phyloP scores from a whole-genome alignment of 768 basidiomycete species.

The Paxillus ammoniavirescens region DNA sequence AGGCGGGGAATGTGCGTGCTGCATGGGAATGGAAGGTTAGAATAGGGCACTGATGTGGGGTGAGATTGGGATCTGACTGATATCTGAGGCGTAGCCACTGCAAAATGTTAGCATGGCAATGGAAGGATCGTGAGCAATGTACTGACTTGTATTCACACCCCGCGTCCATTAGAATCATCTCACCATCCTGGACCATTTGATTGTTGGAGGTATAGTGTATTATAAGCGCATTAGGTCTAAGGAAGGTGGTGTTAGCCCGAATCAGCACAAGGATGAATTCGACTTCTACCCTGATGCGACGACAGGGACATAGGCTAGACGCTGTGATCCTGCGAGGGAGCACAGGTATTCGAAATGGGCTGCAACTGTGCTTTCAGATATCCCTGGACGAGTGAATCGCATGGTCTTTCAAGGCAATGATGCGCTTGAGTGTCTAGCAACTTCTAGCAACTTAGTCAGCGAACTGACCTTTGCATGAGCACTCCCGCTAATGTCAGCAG shows the following conservation, averaged over 20 bases:
- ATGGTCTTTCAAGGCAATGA: constrained; percentile 59
- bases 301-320: constrained; percentile 96
- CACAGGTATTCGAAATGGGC: constrained; percentile 93
- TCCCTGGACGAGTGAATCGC: constrained; percentile 62
- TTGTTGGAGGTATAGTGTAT: constrained; percentile 97
- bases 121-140: not conserved
- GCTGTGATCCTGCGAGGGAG: constrained; percentile 72
- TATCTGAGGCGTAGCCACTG: constrained; percentile 93
- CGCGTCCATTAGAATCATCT: constrained; percentile 86
- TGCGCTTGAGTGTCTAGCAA: not conserved
- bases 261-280: not conserved
- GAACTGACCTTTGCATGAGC: constrained; percentile 77
- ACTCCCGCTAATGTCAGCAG: constrained; percentile 83
- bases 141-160: constrained; percentile 88
- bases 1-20: constrained; percentile 89
- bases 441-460: not conserved
- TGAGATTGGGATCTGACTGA: constrained; percentile 53
- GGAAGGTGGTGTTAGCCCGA: not conserved
- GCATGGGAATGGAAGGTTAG: constrained; percentile 10
- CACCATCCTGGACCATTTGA: constrained; percentile 64
- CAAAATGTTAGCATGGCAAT: constrained; percentile 4
- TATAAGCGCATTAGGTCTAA: constrained; percentile 80
- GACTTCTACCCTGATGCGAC: constrained; percentile 81
- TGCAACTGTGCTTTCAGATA: constrained; percentile 59
- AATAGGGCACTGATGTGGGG: not conserved